Evolutionary conservation across 202 grass and related monocot species (phyloP).

Genomic region (Setaria italica): DNA sequence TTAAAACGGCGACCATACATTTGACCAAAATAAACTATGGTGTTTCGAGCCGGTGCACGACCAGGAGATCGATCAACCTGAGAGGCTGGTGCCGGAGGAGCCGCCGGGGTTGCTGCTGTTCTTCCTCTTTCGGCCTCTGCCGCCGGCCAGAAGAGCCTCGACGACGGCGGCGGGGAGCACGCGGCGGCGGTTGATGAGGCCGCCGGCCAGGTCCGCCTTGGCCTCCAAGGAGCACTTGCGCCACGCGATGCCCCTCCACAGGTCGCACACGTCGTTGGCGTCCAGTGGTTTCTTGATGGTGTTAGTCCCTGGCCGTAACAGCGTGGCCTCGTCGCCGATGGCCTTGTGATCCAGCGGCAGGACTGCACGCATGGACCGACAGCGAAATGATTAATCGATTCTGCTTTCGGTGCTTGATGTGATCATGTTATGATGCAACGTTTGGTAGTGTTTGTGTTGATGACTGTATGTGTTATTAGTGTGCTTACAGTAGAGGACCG

Average conservation of each 20-base stretch:
- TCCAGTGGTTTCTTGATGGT: conserved; percentile 35
- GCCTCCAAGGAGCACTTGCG: not conserved
- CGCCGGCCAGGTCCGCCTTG: not conserved
- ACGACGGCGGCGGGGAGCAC: not conserved
- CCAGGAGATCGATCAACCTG: not conserved
- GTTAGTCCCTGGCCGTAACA: not conserved
- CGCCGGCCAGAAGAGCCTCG: not conserved
- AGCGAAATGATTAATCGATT: not conserved
- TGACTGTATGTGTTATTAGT: not conserved
- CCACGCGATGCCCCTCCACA: conserved; percentile 31
- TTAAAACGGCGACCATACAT: not conserved
- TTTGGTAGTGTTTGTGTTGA: not conserved
- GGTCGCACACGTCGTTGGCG: not conserved
- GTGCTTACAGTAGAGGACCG: conserved; percentile 46
- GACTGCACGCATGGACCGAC: not conserved
- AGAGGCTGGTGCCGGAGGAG: not conserved
- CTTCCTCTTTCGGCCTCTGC: conserved; percentile 1
- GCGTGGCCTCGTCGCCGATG: not conserved
- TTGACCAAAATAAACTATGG: not conserved
- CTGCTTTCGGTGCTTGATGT: not conserved
- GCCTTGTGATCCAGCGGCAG: not conserved
- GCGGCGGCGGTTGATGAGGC: too few relatives aligned
- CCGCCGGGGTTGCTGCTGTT: too few relatives aligned
- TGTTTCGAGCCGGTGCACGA: not conserved
- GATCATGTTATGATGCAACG: not conserved